These are phyloP conservation scores for Plenodomus tracheiphilus DNA, from an alignment of 2,329 filamentous ascomycete genomes.

Conservation along the genomic window DNA sequence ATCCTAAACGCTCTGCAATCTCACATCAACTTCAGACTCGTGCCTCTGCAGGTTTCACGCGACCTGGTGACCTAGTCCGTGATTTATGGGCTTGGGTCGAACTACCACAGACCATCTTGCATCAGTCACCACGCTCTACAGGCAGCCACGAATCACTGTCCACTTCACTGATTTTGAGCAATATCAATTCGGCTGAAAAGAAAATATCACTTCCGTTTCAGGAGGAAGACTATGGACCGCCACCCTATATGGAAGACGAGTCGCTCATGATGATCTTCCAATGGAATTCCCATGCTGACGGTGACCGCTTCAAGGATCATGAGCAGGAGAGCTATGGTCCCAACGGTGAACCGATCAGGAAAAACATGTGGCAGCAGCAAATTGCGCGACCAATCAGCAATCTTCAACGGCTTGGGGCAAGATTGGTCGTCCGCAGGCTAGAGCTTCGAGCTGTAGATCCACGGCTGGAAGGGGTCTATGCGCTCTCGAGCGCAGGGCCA, in stretches of 20 bases:
- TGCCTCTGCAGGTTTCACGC: no score
- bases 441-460: slow-evolving; percentile 32
- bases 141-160: no score
- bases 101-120: no score
- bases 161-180: no score
- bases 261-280: slow-evolving; percentile 36
- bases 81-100: no score
- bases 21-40: no score
- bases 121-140: no score
- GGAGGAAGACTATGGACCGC: slow-evolving; percentile 1
- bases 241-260: slow-evolving; percentile 19
- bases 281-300: slow-evolving; percentile 30
- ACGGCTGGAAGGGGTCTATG: slow-evolving; percentile 9
- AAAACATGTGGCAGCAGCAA: slow-evolving; percentile 30
- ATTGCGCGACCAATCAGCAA: slow-evolving; percentile 32
- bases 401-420: slow-evolving; percentile 27
- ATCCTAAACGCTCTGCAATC: no score
- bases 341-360: slow-evolving; percentile 23
- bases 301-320: slow-evolving; percentile 35
- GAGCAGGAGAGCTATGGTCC: slow-evolving; percentile 28
- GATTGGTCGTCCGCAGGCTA: slow-evolving; percentile 24
- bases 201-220: not conserved
- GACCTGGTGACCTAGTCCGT: no score
- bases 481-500: slow-evolving; percentile 5
- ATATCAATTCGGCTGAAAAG: slow-evolving; percentile 21